These are phyloP conservation scores for Turnera subulata DNA, from an alignment of 345 rosid species.

Conservation along the genomic window DNA sequence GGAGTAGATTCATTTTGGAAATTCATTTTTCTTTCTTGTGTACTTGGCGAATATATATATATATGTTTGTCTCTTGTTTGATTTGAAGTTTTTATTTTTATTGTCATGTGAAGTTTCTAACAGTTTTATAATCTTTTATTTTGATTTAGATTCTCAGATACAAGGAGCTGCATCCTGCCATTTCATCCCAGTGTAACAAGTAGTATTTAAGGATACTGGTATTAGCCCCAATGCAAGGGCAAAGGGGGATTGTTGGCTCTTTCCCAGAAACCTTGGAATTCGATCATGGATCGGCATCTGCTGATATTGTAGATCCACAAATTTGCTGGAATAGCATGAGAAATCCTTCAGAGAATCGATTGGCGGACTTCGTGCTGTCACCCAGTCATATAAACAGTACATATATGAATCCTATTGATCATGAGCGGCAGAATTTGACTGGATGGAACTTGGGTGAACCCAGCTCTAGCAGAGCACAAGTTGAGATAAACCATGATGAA, in stretches of 20 bases:
- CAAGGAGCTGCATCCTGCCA: slow-evolving; percentile 14
- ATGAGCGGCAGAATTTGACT: slow-evolving; percentile 42
- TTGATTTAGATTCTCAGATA: slow-evolving; percentile 11
- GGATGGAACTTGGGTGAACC: slow-evolving; percentile 51
- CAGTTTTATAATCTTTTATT: neutral
- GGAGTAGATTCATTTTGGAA: no score
- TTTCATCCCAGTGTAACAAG: slow-evolving; percentile 14
- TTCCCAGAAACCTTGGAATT: slow-evolving; percentile 66
- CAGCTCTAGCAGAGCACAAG: slow-evolving; percentile 46
- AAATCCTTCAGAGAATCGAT: slow-evolving; percentile 42
- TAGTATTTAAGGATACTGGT: slow-evolving; percentile 13
- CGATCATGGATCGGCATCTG: slow-evolving; percentile 76
- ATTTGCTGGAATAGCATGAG: slow-evolving; percentile 58
- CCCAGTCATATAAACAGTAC: slow-evolving; percentile 33
- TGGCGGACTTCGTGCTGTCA: slow-evolving; percentile 47
- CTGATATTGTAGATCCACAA: slow-evolving; percentile 54
- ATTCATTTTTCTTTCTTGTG: no score
- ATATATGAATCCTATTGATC: slow-evolving; percentile 42
- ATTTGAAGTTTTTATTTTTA: no score
- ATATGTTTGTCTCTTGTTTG: no score
- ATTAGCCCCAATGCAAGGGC: slow-evolving; percentile 75
- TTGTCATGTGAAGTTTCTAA: no score
- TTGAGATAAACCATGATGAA: slow-evolving; percentile 37
- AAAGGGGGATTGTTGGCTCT: slow-evolving; percentile 67
- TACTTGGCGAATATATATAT: no score